A percentile compares a stretch with the other conserved stretches of the same genome.
These are phyloP conservation scores for Flaveria linearis DNA, from an alignment of 129 eudicot species.

Conservation along the genomic window DNA sequence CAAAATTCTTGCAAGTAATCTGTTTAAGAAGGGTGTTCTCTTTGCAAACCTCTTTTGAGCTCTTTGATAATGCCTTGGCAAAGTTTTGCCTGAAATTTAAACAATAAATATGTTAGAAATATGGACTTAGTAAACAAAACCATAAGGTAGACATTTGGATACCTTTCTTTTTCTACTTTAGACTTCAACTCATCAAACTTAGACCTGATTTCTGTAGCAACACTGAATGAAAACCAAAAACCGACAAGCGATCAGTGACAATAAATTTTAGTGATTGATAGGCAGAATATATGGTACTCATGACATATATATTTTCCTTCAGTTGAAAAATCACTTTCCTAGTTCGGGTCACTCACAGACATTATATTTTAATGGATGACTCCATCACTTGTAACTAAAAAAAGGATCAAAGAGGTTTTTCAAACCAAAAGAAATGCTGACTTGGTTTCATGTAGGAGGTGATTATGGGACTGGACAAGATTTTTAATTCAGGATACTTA, in stretches of 20 bases:
- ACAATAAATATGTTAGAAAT: slow-evolving; percentile 8
- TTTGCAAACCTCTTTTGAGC: slow-evolving; percentile 86
- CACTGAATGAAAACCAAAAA: slow-evolving; percentile 48
- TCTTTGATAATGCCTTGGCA: slow-evolving; percentile 90
- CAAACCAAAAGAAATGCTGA: background rate
- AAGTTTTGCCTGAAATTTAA: slow-evolving; percentile 64
- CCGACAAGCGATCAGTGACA: slow-evolving; percentile 4
- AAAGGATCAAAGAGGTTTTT: background rate
- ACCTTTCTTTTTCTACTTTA: slow-evolving; percentile 96
- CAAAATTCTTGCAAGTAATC: background rate
- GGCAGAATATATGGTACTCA: slow-evolving; percentile 3
- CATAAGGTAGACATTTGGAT: slow-evolving; percentile 19
- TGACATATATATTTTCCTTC: background rate
- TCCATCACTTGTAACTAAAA: background rate
- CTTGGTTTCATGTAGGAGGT: background rate
- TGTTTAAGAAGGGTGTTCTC: slow-evolving; percentile 10
- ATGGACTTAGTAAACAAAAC: background rate
- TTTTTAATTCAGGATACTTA: background rate
- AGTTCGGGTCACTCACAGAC: slow-evolving; percentile 17
- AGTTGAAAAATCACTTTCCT: background rate
- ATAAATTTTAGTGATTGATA: background rate
- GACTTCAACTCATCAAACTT: slow-evolving; percentile 75
- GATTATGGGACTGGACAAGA: background rate
- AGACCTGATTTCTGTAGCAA: slow-evolving; percentile 73
- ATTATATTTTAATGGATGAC: background rate